These are phyloP conservation scores for Nakaseomyces glabratus DNA, from an alignment of 1,139 yeast genomes.

Conservation along the genomic window DNA sequence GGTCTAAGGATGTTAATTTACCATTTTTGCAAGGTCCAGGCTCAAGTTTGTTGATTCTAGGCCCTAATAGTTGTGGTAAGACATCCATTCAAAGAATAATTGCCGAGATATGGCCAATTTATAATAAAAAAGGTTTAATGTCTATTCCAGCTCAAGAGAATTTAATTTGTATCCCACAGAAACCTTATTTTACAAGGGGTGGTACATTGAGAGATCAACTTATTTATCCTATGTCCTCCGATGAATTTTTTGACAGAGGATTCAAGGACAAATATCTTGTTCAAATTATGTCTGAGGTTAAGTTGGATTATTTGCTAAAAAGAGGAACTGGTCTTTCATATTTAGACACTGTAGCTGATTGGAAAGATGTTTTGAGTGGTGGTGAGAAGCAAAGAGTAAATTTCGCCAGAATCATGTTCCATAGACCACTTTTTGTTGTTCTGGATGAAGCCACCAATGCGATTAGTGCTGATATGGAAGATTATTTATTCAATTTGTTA, in stretches of 20 bases:
- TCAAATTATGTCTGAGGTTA: conserved; percentile 64
- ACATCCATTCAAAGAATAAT: conserved; percentile 76
- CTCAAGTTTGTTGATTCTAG: conserved; percentile 70
- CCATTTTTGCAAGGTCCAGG: conserved; percentile 33
- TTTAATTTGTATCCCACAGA: conserved; percentile 70
- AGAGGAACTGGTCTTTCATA: conserved; percentile 34
- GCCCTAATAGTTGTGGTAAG: conserved; percentile 86
- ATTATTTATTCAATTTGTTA: conserved; percentile 69
- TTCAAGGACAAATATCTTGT: conserved; percentile 60
- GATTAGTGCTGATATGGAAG: conserved; percentile 86
- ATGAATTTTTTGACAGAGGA: conserved; percentile 69
- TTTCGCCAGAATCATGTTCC: conserved; percentile 79
- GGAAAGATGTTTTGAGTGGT: conserved; percentile 90
- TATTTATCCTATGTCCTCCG: conserved; percentile 73
- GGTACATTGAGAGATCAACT: conserved; percentile 84
- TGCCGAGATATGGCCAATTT: conserved; percentile 90
- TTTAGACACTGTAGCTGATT: conserved; percentile 48
- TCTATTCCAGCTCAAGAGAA: conserved; percentile 73
- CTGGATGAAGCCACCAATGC: conserved; percentile 94
- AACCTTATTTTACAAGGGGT: conserved; percentile 61
- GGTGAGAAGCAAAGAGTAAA: conserved; percentile 92
- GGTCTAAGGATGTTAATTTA: conserved; percentile 17
- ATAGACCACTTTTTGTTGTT: conserved; percentile 71
- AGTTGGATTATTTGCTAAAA: conserved; percentile 64
- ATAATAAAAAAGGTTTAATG: conserved; percentile 56